Evolutionary conservation across 345 rosid species (phyloP).

Genomic region (Turnera subulata): DNA sequence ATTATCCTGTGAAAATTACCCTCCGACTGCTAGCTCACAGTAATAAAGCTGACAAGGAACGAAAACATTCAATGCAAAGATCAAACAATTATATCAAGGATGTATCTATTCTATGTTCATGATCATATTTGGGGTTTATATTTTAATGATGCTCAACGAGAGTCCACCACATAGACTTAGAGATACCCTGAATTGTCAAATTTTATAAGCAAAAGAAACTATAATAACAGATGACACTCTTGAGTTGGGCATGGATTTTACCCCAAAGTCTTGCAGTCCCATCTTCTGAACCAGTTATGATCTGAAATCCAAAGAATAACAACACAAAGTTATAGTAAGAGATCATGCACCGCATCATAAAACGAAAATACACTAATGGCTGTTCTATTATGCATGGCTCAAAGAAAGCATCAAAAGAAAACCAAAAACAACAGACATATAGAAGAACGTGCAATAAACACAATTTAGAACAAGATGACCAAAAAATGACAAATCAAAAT

Average conservation of each 20-base stretch:
- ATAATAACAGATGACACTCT: too few species aligned
- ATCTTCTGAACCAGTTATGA: slow-evolving; percentile 95
- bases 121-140: too few species aligned
- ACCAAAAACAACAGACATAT: background rate
- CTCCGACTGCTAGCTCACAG: background rate
- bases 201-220: too few species aligned
- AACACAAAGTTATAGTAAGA: slow-evolving; percentile 3
- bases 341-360: slow-evolving; percentile 5
- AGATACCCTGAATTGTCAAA: too few species aligned
- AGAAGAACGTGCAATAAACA: background rate
- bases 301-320: slow-evolving; percentile 41
- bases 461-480: background rate
- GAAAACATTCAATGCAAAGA: too few species aligned
- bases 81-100: too few species aligned
- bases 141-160: too few species aligned
- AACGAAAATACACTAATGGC: slow-evolving; percentile 3
- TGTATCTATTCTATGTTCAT: too few species aligned
- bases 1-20: too few species aligned
- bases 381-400: slow-evolving; percentile 2
- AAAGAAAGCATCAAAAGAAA: background rate
- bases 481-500: background rate
- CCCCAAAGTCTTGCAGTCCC: slow-evolving; percentile 97
- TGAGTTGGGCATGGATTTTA: slow-evolving; percentile 23
- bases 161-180: too few species aligned
- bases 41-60: slow-evolving; percentile 3